phyloP scores from a whole-genome alignment of 106 monocot genomes.

The Hemerocallis citrina region DNA sequence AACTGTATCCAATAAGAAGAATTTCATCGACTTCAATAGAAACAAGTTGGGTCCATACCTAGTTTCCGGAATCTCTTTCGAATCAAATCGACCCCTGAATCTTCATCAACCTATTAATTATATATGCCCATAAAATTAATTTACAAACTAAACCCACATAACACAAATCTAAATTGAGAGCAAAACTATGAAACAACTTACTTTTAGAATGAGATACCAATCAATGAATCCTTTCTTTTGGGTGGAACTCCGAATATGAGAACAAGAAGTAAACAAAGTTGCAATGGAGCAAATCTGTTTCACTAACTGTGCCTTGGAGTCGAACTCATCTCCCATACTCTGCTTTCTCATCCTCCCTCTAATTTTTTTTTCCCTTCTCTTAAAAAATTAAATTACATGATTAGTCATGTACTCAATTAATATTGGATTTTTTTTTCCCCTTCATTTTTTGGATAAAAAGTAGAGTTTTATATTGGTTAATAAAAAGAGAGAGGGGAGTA shows the following conservation, averaged over 20 bases:
- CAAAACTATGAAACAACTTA: slow-evolving; percentile 3
- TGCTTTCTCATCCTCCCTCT: neutral
- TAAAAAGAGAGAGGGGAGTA: neutral
- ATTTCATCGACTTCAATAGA: too few relatives aligned
- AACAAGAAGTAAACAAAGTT: slow-evolving; percentile 31
- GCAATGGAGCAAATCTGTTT: slow-evolving; percentile 38
- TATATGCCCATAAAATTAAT: neutral
- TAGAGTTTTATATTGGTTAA: neutral
- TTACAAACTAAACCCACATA: neutral
- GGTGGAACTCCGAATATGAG: slow-evolving; percentile 19
- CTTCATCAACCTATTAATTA: slow-evolving; percentile 17
- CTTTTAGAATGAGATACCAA: slow-evolving; percentile 73
- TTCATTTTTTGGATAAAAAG: neutral
- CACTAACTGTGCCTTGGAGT: slow-evolving; percentile 24
- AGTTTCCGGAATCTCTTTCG: slow-evolving; percentile 5
- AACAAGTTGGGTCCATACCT: slow-evolving; percentile 2
- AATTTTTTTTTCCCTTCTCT: too few relatives aligned
- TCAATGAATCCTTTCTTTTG: slow-evolving; percentile 40
- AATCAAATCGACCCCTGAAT: slow-evolving; percentile 9
- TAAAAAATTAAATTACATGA: too few relatives aligned
- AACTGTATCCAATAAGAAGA: too few relatives aligned
- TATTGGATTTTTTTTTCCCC: neutral
- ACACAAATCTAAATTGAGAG: neutral
- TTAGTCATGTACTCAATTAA: too few relatives aligned
- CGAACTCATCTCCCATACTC: slow-evolving; percentile 2